Conservation (phyloP, 495 filamentous ascomycete genomes). For the Xylaria grammica region DNA sequence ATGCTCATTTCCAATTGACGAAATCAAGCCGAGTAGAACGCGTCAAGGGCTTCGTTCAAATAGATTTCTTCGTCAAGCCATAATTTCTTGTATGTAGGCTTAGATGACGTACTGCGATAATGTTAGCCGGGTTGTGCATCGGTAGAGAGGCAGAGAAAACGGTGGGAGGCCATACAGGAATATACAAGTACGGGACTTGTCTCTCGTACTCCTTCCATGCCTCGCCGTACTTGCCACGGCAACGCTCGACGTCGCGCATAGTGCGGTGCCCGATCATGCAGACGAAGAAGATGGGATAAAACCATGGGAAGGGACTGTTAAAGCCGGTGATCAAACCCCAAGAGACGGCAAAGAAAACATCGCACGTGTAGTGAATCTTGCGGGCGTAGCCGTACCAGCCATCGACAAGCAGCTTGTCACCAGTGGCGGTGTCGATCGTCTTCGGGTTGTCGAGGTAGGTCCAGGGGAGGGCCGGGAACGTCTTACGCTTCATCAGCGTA, state of each 20-base stretch:
- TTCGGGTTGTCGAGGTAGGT: conserved; percentile 84
- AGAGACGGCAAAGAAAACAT: conserved; percentile 74
- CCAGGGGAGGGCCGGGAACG: conserved; percentile 96
- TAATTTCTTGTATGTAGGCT: background rate
- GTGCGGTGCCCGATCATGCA: conserved; percentile 92
- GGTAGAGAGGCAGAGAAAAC: background rate
- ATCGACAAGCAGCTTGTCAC: conserved; percentile 82
- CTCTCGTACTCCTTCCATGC: conserved; percentile 90
- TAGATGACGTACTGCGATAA: conserved; percentile 32
- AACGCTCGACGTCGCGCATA: conserved; percentile 81
- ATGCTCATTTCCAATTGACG: background rate
- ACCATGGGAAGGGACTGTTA: conserved; percentile 90
- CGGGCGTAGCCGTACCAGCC: conserved; percentile 94
- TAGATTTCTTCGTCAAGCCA: background rate
- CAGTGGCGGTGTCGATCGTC: conserved; percentile 77
- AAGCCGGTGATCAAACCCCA: conserved; percentile 68
- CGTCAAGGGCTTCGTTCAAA: too few species aligned
- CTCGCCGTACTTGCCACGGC: conserved; percentile 87
- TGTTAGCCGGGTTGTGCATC: background rate
- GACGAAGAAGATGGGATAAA: conserved; percentile 90
- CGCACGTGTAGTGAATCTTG: conserved; percentile 95
- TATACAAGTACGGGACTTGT: conserved; percentile 90
- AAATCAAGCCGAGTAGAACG: background rate
- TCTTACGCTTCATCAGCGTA: conserved; percentile 69
- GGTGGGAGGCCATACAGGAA: conserved; percentile 75